Percentiles rank a stretch among this genome's conserved stretches.
These are phyloP conservation scores for Picochlorum sp. DNA, from an alignment of 139 green algal genomes.

Conservation along the genomic window DNA sequence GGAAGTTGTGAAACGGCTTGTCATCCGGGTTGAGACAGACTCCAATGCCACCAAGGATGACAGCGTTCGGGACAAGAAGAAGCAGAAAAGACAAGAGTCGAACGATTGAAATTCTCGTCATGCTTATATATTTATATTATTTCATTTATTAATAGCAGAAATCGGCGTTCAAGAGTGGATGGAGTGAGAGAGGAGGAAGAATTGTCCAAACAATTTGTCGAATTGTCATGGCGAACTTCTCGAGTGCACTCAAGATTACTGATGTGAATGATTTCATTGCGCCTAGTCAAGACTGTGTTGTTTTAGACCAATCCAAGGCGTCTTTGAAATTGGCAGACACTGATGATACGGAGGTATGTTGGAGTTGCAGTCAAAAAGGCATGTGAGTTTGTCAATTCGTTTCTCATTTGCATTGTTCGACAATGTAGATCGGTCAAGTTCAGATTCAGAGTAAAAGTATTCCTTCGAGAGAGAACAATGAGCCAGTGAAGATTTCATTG, in stretches of 20 bases:
- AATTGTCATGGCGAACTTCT: conserved; percentile 48
- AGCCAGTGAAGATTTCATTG: conserved; percentile 81
- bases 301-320: conserved; percentile 36
- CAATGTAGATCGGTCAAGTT: conserved; percentile 22
- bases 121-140: conserved; percentile 1
- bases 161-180: too few species aligned
- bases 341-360: background rate
- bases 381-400: background rate
- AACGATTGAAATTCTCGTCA: background rate
- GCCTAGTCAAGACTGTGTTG: conserved; percentile 85
- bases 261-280: conserved; percentile 94
- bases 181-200: too few species aligned
- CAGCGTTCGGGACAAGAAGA: background rate
- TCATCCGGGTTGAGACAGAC: too few species aligned
- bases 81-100: background rate
- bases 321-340: background rate
- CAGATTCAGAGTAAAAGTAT: conserved; percentile 17
- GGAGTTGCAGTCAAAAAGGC: background rate
- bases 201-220: background rate
- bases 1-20: too few species aligned
- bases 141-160: background rate
- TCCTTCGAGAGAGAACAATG: conserved; percentile 15
- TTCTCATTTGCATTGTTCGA: background rate
- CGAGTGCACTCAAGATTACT: conserved; percentile 61
- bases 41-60: background rate